phyloP scores from a whole-genome alignment of 2,329 filamentous ascomycete genomes.

The Stemphylium lycopersici region DNA sequence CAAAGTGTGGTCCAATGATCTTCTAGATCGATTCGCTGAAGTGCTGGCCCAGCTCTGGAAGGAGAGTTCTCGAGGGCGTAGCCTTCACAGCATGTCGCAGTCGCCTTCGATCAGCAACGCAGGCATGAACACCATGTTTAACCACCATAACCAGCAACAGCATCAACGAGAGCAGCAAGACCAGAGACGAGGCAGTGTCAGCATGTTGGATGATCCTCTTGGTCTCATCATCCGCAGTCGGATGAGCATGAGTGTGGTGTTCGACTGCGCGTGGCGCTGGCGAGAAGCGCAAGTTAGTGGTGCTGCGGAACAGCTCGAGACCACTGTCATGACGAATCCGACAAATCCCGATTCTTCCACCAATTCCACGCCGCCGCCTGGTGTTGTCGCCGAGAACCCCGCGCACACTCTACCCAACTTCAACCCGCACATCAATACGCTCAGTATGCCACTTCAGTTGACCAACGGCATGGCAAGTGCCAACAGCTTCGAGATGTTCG shows the following conservation, averaged over 20 bases:
- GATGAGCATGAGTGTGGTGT: constrained; percentile 85
- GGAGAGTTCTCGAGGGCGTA: constrained; percentile 52
- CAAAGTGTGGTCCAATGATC: constrained; percentile 77
- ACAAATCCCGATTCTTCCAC: constrained; percentile 79
- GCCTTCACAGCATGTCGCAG: constrained; percentile 46
- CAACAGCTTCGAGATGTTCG: constrained; percentile 72
- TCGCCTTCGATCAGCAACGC: constrained; percentile 44
- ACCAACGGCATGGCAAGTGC: constrained; percentile 58
- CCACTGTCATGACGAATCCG: constrained; percentile 82
- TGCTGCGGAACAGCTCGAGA: constrained; percentile 54
- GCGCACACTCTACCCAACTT: constrained; percentile 44
- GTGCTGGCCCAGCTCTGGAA: constrained; percentile 91
- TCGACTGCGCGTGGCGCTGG: constrained; percentile 86
- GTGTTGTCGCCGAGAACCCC: constrained; percentile 38
- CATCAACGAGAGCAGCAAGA: constrained; percentile 27
- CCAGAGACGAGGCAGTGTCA: constrained; percentile 36
- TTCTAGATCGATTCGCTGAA: constrained; percentile 79
- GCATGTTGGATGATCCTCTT: constrained; percentile 68
- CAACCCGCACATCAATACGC: constrained; percentile 46
- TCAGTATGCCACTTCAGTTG: constrained; percentile 63
- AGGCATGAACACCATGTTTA: constrained; percentile 43
- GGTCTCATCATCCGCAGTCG: constrained; percentile 82
- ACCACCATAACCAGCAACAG: constrained; percentile 31
- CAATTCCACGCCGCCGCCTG: constrained; percentile 65
- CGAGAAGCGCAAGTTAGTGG: constrained; percentile 66